These are phyloP conservation scores for Kockovaella imperatae DNA, from an alignment of 768 basidiomycete species.

Conservation along the genomic window DNA sequence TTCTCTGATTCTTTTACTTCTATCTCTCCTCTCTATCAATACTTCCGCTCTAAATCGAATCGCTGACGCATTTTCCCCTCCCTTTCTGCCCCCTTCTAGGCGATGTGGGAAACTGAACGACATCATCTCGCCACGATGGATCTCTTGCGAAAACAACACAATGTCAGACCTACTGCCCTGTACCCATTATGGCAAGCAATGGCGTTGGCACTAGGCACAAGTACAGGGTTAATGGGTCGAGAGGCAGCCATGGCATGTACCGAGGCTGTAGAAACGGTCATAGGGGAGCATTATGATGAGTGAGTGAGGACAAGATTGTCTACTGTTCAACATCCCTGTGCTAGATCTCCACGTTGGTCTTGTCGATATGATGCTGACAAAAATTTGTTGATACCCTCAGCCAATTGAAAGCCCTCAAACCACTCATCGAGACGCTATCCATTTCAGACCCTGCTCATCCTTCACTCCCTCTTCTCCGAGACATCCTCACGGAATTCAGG, in stretches of 20 bases:
- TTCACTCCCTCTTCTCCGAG: slow-evolving; percentile 64
- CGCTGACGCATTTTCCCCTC: neutral
- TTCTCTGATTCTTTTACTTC: neutral
- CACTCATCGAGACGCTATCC: slow-evolving; percentile 27
- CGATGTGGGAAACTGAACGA: slow-evolving; percentile 96
- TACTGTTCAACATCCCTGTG: too few relatives aligned
- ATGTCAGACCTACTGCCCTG: slow-evolving; percentile 71
- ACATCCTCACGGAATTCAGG: slow-evolving; percentile 71
- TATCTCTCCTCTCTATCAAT: neutral
- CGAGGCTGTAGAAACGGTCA: slow-evolving; percentile 94
- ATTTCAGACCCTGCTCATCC: slow-evolving; percentile 54
- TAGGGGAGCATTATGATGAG: slow-evolving; percentile 98
- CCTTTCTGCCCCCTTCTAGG: slow-evolving; percentile 49
- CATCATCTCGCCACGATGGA: slow-evolving; percentile 83
- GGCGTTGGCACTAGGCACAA: slow-evolving; percentile 77
- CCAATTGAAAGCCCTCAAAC: slow-evolving; percentile 59
- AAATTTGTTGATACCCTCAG: too few relatives aligned
- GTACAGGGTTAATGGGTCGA: slow-evolving; percentile 77
- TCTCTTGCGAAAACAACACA: slow-evolving; percentile 72
- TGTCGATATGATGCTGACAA: too few relatives aligned
- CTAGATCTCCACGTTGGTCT: too few relatives aligned
- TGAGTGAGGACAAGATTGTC: slow-evolving; percentile 46
- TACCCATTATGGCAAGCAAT: slow-evolving; percentile 77
- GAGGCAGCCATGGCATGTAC: slow-evolving; percentile 98
- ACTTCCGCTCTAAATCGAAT: neutral